A percentile compares a stretch with the other conserved stretches of the same genome.
Conservation (phyloP, 805 yeast species). For the Sporopachydermia quercuum region DNA sequence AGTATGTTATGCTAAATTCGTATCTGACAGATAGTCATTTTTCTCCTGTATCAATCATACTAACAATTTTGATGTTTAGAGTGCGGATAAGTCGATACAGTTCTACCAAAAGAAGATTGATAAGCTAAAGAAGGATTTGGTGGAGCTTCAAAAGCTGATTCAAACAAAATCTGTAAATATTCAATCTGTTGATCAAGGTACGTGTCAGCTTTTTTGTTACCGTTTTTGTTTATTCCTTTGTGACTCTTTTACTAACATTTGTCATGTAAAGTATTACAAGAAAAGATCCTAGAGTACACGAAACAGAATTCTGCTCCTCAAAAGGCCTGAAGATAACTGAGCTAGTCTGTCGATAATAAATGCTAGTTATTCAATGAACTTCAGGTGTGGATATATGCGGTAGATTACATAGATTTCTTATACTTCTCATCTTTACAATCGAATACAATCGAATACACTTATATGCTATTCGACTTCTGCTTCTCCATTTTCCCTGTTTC, state of each 20-base stretch:
- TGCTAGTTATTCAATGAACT: no score
- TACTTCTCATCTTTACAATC: neutral
- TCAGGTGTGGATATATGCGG: no score
- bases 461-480: neutral
- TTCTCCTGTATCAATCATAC: neutral
- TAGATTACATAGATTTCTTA: no score
- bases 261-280: neutral
- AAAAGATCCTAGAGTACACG: neutral
- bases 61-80: slow-evolving; percentile 9
- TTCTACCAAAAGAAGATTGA: slow-evolving; percentile 63
- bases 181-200: slow-evolving; percentile 37
- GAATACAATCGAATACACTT: neutral
- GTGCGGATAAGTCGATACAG: slow-evolving; percentile 43
- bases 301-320: neutral
- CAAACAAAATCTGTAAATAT: slow-evolving; percentile 56
- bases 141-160: slow-evolving; percentile 59
- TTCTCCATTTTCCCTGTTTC: no score
- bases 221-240: no score
- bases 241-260: no score
- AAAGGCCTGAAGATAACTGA: neutral
- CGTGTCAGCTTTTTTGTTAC: slow-evolving; percentile 5
- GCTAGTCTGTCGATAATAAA: no score
- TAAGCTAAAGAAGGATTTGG: slow-evolving; percentile 59
- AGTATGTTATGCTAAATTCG: no score
- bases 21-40: neutral